phyloP scores from a whole-genome alignment of 2,329 filamentous ascomycete species.

The Talaromyces albobiverticillius region DNA sequence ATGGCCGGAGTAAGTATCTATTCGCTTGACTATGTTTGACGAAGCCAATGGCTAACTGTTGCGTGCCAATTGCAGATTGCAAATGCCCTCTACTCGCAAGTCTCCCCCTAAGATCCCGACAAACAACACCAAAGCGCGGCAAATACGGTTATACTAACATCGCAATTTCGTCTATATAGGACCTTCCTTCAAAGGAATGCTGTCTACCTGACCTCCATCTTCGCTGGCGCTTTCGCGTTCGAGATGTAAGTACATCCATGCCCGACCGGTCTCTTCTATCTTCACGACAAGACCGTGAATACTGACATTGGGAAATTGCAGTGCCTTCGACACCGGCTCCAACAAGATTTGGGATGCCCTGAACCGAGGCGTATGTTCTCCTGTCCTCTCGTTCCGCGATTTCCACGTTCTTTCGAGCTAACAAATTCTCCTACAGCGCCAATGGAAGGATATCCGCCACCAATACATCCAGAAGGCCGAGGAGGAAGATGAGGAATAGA shows the following conservation, averaged over 20 bases:
- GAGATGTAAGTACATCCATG: constrained; percentile 95
- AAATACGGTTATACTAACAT: constrained; percentile 18
- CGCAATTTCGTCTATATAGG: constrained; percentile 48
- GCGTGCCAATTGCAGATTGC: constrained; percentile 42
- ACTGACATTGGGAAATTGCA: constrained; percentile 37
- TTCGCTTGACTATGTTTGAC: background rate
- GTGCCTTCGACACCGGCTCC: constrained; percentile 77
- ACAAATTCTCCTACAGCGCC: constrained; percentile 60
- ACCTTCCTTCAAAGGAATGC: constrained; percentile 81
- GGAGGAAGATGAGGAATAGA: constrained; percentile 57
- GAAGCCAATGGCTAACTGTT: constrained; percentile 26
- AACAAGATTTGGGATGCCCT: constrained; percentile 85
- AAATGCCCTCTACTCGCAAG: constrained; percentile 61
- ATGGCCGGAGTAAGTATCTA: constrained; percentile 57
- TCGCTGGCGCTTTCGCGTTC: constrained; percentile 82
- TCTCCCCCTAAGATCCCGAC: constrained; percentile 24
- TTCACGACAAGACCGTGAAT: no score
- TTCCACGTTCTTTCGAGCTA: constrained; percentile 12
- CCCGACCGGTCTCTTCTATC: no score
- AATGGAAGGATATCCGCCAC: constrained; percentile 99
- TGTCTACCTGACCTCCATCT: constrained; percentile 82
- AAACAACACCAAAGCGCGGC: constrained; percentile 11
- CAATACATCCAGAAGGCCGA: constrained; percentile 74
- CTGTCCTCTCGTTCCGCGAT: background rate
- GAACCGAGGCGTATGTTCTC: constrained; percentile 80